Base-by-base conservation (phyloP, 2,329 filamentous ascomycete genomes). In the Blastomyces parvus region DNA sequence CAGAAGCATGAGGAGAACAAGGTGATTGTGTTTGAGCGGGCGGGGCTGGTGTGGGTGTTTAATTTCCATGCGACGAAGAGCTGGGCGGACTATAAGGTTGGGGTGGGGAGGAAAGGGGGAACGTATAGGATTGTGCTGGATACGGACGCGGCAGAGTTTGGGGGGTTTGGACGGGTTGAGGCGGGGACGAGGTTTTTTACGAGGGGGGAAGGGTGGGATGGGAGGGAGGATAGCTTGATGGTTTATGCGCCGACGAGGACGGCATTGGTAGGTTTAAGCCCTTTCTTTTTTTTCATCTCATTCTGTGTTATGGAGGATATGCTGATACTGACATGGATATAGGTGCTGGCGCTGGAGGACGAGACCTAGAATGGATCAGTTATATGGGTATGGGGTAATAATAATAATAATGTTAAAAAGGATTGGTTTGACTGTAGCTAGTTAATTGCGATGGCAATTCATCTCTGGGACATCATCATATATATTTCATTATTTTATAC, bases 1-100 rank as follows among this genome's bases (percentile, higher is more conserved):
- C 82, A 97, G 69, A 99, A 97, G 83, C 87, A 99, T 74, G 91
- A 97, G 73, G 81, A 77, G 25, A 94, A 99, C 79, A 99, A 97
- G 79, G 87, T 97, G 53, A 86, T 99, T 67, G 92, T 96, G 3
- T 99, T 97, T 74, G 94, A 99, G 80, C 86, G 94, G 40, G 94
- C 86, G 1, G 92, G 92, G 0, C 79, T 96, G 64, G 81, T 99
- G 13, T 99, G 92, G 81, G 83, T 97, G 70, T 97, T 99, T 83
- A 99, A 99, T 79, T 97, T 97, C 82, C 87, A 97, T 74, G 86
- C 90, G 0, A 85, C 84, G 36, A 79, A 88, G 68, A 96, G 91
- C 76, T 99, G 89, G 77, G 87, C 88, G 13, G 94, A 97, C 77
- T 99, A 97, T 75, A 86, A 93, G 46, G 88, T 99, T 57, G 94